These are phyloP conservation scores for Sporodiniella umbellata DNA, from an alignment of 371 early-diverging fungal species.

Conservation along the genomic window DNA sequence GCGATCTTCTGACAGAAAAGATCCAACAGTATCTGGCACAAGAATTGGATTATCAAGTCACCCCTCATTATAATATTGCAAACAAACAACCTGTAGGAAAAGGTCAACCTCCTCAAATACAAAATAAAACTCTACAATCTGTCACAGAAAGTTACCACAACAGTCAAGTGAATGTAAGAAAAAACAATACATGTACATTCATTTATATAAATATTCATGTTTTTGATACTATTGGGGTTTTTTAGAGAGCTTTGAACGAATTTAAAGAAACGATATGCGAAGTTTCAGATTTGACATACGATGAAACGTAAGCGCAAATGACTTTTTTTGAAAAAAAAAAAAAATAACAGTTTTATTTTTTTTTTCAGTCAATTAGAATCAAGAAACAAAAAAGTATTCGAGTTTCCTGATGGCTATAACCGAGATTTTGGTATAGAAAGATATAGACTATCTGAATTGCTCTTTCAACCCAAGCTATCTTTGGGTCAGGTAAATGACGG, in stretches of 20 bases:
- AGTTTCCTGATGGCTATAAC: conserved; percentile 95
- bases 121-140: conserved; percentile 49
- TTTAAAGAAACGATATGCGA: conserved; percentile 93
- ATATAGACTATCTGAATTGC: conserved; percentile 76
- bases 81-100: conserved; percentile 72
- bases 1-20: conserved; percentile 79
- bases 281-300: conserved; percentile 70
- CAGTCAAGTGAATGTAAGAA: conserved; percentile 58
- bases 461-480: conserved; percentile 53
- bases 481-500: not conserved
- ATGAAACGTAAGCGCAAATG: conserved; percentile 71
- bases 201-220: not conserved
- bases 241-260: conserved; percentile 71
- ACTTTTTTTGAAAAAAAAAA: not conserved
- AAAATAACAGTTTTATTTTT: conserved; percentile 5
- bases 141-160: conserved; percentile 64
- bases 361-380: conserved; percentile 7
- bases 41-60: conserved; percentile 59
- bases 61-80: conserved; percentile 82
- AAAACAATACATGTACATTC: no score
- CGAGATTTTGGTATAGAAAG: conserved; percentile 76
- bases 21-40: conserved; percentile 63
- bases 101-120: conserved; percentile 60
- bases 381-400: conserved; percentile 79
- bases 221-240: not conserved